Evolutionary conservation across 2,329 filamentous ascomycete genomes (phyloP).

Genomic region (Emmonsiellopsis sp.): DNA sequence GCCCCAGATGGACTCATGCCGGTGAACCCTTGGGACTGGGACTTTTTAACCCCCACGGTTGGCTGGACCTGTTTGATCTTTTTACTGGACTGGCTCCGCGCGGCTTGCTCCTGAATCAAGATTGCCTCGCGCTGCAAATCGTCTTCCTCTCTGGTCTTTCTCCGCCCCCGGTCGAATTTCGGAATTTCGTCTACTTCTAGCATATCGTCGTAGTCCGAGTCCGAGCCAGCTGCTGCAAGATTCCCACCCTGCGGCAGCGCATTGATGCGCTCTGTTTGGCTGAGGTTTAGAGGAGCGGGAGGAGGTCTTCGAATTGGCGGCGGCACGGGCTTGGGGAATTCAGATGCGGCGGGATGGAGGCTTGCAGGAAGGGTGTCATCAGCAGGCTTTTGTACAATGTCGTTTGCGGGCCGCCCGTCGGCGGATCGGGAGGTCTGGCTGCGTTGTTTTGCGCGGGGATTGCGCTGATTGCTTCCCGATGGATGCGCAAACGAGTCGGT

Average conservation of each 20-base stretch:
- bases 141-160: conserved; percentile 81
- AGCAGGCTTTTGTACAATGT: too few relatives aligned
- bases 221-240: conserved; percentile 50
- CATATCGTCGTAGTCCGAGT: conserved; percentile 76
- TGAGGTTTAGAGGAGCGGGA: conserved; percentile 72
- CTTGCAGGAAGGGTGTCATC: not conserved
- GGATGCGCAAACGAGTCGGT: not conserved
- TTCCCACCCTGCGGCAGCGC: conserved; percentile 36
- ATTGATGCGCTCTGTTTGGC: conserved; percentile 33
- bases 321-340: conserved; percentile 33
- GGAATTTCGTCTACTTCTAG: conserved; percentile 58
- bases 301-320: conserved; percentile 69
- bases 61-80: conserved; percentile 48
- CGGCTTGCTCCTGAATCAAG: conserved; percentile 56
- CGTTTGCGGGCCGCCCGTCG: too few relatives aligned
- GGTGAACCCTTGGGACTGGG: conserved; percentile 28
- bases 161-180: conserved; percentile 54
- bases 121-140: conserved; percentile 67
- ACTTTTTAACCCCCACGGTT: conserved; percentile 19
- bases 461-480: not conserved
- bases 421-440: not conserved
- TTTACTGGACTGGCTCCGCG: conserved; percentile 65
- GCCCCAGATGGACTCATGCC: conserved; percentile 8
- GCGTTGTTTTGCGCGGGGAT: not conserved
- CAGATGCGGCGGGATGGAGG: not conserved